A percentile compares a stretch with the other conserved stretches of the same genome.
Conservation (phyloP, 208 protist genomes). For the Leishmania amazonensis region DNA sequence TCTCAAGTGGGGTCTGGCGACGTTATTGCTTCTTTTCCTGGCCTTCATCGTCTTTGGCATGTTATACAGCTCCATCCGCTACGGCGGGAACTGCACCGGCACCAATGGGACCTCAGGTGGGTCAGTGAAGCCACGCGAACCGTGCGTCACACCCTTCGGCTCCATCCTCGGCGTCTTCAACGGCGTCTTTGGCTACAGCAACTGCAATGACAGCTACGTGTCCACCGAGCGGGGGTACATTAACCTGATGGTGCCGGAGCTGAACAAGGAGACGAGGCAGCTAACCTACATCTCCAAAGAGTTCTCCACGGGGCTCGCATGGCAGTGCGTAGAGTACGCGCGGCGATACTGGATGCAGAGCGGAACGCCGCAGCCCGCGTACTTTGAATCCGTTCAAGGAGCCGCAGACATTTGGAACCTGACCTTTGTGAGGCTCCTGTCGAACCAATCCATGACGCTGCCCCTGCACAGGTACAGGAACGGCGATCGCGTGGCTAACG, state of each 20-base stretch:
- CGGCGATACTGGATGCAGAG: constrained; percentile 83
- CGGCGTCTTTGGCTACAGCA: constrained; percentile 65
- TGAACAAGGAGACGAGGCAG: not conserved
- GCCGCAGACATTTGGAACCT: constrained; percentile 79
- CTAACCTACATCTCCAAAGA: not conserved
- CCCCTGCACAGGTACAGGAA: constrained; percentile 58
- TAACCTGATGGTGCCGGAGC: constrained; percentile 15
- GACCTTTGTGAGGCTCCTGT: constrained; percentile 34
- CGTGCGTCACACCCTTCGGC: constrained; percentile 42
- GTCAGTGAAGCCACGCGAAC: not conserved
- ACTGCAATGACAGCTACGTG: constrained; percentile 61
- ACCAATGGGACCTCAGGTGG: too few relatives aligned
- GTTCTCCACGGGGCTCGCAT: constrained; percentile 54
- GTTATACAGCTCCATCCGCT: constrained; percentile 18
- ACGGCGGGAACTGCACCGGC: constrained; percentile 11
- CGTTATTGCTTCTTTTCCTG: constrained; percentile 24
- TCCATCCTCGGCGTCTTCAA: constrained; percentile 54
- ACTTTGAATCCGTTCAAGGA: constrained; percentile 55
- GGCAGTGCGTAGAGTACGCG: constrained; percentile 90
- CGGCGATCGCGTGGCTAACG: constrained; percentile 18
- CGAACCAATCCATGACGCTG: constrained; percentile 26
- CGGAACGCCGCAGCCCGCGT: constrained; percentile 46
- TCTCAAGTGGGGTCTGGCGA: constrained; percentile 27
- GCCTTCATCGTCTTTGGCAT: constrained; percentile 26
- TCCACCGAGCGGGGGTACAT: constrained; percentile 28